These are phyloP conservation scores for Chenopodium suecicum DNA, from an alignment of 148 eudicot genomes.

Conservation along the genomic window DNA sequence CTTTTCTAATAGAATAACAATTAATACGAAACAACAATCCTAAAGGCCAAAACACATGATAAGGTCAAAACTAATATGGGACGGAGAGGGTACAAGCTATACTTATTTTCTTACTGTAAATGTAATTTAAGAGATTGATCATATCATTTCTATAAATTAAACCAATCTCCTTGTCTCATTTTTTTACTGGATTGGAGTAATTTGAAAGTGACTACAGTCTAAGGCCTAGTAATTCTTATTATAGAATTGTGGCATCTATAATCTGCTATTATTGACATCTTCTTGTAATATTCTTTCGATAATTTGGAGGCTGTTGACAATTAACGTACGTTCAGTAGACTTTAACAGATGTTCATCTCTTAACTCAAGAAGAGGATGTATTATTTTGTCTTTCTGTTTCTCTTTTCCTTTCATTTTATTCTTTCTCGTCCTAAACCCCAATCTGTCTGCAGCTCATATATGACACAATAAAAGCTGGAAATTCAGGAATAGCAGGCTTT, in stretches of 20 bases:
- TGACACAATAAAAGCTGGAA: slow-evolving; percentile 81
- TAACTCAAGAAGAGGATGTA: neutral
- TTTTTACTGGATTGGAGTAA: neutral
- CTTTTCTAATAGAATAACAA: too few species aligned
- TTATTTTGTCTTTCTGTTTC: neutral
- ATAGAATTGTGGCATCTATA: neutral
- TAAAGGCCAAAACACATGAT: too few species aligned
- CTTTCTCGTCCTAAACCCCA: slow-evolving; percentile 11
- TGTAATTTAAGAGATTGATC: neutral
- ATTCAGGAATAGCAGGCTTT: slow-evolving; percentile 75
- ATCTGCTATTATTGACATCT: neutral
- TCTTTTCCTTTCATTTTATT: neutral
- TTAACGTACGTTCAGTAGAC: neutral
- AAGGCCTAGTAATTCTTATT: neutral
- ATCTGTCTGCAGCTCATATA: slow-evolving; percentile 78
- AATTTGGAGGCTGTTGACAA: neutral
- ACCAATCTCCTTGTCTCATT: neutral
- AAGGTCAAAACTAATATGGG: neutral
- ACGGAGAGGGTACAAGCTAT: neutral
- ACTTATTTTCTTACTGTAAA: neutral
- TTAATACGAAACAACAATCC: too few species aligned
- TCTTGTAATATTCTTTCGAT: neutral
- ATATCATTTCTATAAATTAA: neutral
- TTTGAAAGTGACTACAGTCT: neutral
- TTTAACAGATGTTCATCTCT: neutral